A percentile compares a stretch with the other conserved stretches of the same genome.
Conservation (phyloP, 163 green algal genomes). For the Scenedesmus sp. region DNA sequence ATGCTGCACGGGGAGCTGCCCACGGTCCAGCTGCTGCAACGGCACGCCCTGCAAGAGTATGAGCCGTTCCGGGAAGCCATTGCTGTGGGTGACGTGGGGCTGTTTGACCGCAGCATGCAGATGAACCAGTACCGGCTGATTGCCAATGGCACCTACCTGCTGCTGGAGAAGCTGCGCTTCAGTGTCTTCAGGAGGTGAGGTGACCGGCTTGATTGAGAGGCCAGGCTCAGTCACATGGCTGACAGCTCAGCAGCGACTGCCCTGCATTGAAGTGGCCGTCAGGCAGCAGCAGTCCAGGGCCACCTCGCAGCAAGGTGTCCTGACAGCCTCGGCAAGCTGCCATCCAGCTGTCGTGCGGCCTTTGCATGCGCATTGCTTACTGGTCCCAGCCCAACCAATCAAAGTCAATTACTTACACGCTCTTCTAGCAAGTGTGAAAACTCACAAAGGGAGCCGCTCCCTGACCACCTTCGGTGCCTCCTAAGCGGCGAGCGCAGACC, state of each 20-base stretch:
- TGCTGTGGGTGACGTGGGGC: slow-evolving; percentile 74
- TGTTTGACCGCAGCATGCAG: slow-evolving; percentile 77
- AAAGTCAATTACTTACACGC: too few relatives aligned
- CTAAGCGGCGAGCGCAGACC: too few relatives aligned
- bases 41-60: slow-evolving; percentile 81
- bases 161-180: slow-evolving; percentile 62
- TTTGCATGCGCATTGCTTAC: too few relatives aligned
- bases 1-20: slow-evolving; percentile 90
- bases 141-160: slow-evolving; percentile 51
- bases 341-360: too few relatives aligned
- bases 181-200: slow-evolving; percentile 54
- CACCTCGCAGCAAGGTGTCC: too few relatives aligned
- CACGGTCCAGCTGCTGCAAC: slow-evolving; percentile 69
- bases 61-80: slow-evolving; percentile 75
- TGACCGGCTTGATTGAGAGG: not conserved
- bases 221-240: slow-evolving; percentile 52
- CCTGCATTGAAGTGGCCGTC: not conserved
- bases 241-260: slow-evolving; percentile 63
- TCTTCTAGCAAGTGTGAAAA: too few relatives aligned
- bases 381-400: too few relatives aligned
- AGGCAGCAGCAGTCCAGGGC: too few relatives aligned
- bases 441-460: too few relatives aligned
- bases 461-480: too few relatives aligned
- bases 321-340: too few relatives aligned
- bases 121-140: slow-evolving; percentile 79